A percentile compares a stretch with the other conserved stretches of the same genome.
These are phyloP conservation scores for Avicennia marina DNA, from an alignment of 257 asterid genomes.

Conservation along the genomic window DNA sequence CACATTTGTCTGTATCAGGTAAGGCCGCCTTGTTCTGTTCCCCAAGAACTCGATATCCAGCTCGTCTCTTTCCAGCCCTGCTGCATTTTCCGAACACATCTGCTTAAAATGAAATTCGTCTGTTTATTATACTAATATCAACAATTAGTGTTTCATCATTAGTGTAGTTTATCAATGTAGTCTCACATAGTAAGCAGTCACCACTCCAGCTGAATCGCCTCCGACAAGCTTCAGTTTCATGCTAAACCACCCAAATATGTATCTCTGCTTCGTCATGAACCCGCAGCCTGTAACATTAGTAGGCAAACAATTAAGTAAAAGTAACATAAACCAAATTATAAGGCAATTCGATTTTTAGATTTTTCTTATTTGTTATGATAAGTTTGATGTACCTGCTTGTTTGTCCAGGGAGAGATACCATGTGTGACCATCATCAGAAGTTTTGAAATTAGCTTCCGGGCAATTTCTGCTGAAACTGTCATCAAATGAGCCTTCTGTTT, in stretches of 20 bases:
- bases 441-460: constrained; percentile 72
- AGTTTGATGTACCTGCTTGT: constrained; percentile 63
- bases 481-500: constrained; percentile 37
- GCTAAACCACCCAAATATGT: constrained; percentile 98
- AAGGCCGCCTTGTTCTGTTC: constrained; percentile 83
- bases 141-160: too few species aligned
- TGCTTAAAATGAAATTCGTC: too few species aligned
- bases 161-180: neutral
- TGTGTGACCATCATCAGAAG: constrained; percentile 86
- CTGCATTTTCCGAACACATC: constrained; percentile 85
- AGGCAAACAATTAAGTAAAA: too few species aligned
- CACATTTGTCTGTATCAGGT: constrained; percentile 76
- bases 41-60: constrained; percentile 95
- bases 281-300: constrained; percentile 99
- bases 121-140: too few species aligned
- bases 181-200: constrained; percentile 93
- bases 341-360: too few species aligned
- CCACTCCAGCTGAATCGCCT: constrained; percentile 97
- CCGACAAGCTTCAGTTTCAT: constrained; percentile 82
- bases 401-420: constrained; percentile 79
- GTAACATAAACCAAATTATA: too few species aligned
- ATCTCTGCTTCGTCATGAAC: constrained; percentile 66
- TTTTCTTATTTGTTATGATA: too few species aligned
- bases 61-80: constrained; percentile 86
- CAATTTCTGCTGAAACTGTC: constrained; percentile 70